Evolutionary conservation across 306 rosid species (phyloP).

Genomic region (Castanea crenata): DNA sequence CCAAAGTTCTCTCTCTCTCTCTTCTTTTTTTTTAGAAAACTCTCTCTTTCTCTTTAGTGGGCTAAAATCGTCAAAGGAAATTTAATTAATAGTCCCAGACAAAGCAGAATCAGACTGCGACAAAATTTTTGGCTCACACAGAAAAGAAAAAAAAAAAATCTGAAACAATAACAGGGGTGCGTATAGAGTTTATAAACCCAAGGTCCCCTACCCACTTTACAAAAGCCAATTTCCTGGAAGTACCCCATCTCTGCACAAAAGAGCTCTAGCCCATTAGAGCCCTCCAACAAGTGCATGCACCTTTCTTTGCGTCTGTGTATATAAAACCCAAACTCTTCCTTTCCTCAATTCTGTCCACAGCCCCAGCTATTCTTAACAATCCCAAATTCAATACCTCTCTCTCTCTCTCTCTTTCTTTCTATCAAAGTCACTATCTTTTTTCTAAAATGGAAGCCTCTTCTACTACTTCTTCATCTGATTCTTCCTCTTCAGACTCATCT

Average conservation of each 20-base stretch:
- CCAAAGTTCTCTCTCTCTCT: no score
- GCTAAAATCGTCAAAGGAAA: slow-evolving; percentile 32
- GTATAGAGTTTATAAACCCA: background rate
- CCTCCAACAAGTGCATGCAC: slow-evolving; percentile 35
- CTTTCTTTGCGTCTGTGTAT: background rate
- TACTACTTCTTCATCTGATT: slow-evolving; percentile 55
- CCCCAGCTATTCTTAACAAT: background rate
- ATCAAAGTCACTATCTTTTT: background rate
- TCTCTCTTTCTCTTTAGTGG: background rate
- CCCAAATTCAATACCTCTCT: background rate
- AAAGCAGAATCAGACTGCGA: slow-evolving; percentile 34
- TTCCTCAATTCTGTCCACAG: background rate
- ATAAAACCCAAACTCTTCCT: slow-evolving; percentile 16
- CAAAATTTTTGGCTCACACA: slow-evolving; percentile 18
- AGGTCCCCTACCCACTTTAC: slow-evolving; percentile 12
- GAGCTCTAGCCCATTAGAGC: no score
- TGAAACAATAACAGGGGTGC: slow-evolving; percentile 11
- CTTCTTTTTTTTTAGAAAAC: no score
- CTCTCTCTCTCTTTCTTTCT: background rate
- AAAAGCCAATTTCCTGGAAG: slow-evolving; percentile 65
- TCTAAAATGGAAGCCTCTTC: slow-evolving; percentile 46
- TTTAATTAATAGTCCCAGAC: background rate
- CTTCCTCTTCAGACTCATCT: slow-evolving; percentile 66
- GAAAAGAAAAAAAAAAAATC: background rate
- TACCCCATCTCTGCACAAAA: slow-evolving; percentile 19